Conservation (phyloP, 495 filamentous ascomycete genomes). For the Paragyromitra xinjiangensis region DNA sequence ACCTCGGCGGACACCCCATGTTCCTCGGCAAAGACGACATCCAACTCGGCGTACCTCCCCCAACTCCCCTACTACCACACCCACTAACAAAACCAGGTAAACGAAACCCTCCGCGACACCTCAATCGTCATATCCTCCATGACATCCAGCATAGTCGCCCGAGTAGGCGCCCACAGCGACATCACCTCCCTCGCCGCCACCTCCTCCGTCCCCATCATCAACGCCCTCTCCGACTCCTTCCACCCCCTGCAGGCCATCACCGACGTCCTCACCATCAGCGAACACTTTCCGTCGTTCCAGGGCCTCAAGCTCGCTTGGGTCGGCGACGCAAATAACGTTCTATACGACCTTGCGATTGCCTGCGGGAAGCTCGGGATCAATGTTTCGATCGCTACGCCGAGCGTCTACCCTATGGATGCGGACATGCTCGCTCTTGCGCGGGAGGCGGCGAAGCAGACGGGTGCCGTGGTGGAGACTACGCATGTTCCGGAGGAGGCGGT, state of each 20-base stretch:
- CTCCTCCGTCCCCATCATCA: slow-evolving; percentile 90
- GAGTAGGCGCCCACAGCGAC: slow-evolving; percentile 84
- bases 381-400: slow-evolving; percentile 84
- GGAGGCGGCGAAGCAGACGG: slow-evolving; percentile 68
- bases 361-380: slow-evolving; percentile 86
- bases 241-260: slow-evolving; percentile 94
- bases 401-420: slow-evolving; percentile 78
- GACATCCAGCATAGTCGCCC: slow-evolving; percentile 88
- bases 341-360: slow-evolving; percentile 88
- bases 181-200: slow-evolving; percentile 79
- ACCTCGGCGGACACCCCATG: slow-evolving; percentile 92
- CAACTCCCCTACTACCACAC: neutral
- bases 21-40: slow-evolving; percentile 95
- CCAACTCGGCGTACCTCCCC: slow-evolving; percentile 77
- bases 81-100: slow-evolving; percentile 64
- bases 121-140: slow-evolving; percentile 89
- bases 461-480: slow-evolving; percentile 75
- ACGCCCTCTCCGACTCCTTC: slow-evolving; percentile 85
- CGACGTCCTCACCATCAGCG: slow-evolving; percentile 88
- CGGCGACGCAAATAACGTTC: slow-evolving; percentile 95
- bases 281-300: slow-evolving; percentile 65
- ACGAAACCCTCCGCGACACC: slow-evolving; percentile 91
- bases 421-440: slow-evolving; percentile 75
- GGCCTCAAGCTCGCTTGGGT: slow-evolving; percentile 78
- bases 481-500: slow-evolving; percentile 84